Evolutionary conservation across 371 early-diverging fungal species (phyloP), one percentile per base, ranked within the genome.

Genomic region (Mortierella sp.): DNA sequence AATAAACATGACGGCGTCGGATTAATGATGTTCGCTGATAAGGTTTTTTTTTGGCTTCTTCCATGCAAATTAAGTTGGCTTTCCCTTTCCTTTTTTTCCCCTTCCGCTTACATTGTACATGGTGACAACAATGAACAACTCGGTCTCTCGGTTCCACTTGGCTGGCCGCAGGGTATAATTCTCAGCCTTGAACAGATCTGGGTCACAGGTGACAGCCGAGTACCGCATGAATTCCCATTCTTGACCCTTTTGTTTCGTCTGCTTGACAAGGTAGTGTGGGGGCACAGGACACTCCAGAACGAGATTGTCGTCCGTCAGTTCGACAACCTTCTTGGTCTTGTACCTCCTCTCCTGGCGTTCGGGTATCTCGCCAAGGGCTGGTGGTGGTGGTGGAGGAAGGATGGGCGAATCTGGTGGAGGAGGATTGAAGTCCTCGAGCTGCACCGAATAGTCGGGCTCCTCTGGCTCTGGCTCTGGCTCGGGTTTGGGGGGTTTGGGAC

Each of bases 211-310:
- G 34, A 89, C 93, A 16, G 94, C 94, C 0, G 94, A 91, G 85
- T 95, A 95, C 22, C 93, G 88, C 90, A 93, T 89, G 68, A 87
- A 89, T n/a, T 90, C 91, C 65, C 92, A 93, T 76, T 95, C 95
- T 39, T 79, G 82, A 45, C 83, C 88, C 29, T 87, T 86, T 47
- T 86, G 86, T n/a, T 64, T 66, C 5, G 80, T 67, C 47, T 77
- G 85, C 14, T 80, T 83, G 37, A 74, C 68, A n/a, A 90, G 66
- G 6, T 89, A 73, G 22, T 85, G 85, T 10, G 78, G 84, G 1
- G 92, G 90, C 6, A 91, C 88, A 14, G 88, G 90, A 68, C 91
- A 90, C 22, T 91, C 88, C 44, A 90, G 64, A 11, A 90, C 87
- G 40, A 91, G 73, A 66, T 91, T 90, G 16, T 90, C 92, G 11